phyloP scores from a whole-genome alignment of 176 grass and related monocot species.

The Chrysopogon serrulatus region DNA sequence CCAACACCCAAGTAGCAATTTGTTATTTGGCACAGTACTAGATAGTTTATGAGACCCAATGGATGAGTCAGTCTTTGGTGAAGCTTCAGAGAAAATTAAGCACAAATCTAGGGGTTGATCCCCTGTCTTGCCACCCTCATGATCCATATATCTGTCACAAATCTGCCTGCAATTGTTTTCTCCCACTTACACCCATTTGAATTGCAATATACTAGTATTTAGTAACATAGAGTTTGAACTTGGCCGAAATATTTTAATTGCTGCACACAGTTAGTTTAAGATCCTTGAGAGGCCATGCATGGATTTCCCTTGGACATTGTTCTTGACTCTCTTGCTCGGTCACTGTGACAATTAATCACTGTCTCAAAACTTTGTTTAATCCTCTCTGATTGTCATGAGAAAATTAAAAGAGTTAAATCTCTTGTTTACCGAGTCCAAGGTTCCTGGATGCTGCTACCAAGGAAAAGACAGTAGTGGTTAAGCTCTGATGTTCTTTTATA shows the following conservation, averaged over 20 bases:
- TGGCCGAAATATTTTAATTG: neutral
- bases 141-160: constrained; percentile 25
- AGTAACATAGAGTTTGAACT: constrained; percentile 12
- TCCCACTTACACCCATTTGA: neutral
- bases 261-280: constrained; percentile 6
- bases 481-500: constrained; percentile 10
- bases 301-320: constrained; percentile 9
- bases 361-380: neutral
- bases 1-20: neutral
- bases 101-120: constrained; percentile 27
- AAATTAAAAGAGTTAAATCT: neutral
- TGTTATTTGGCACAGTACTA: neutral
- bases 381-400: constrained; percentile 18
- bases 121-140: constrained; percentile 23
- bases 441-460: constrained; percentile 36
- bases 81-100: constrained; percentile 38
- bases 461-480: constrained; percentile 44
- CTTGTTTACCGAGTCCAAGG: constrained; percentile 41
- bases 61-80: constrained; percentile 1
- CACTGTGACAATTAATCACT: neutral
- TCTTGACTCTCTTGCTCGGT: constrained; percentile 7
- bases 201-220: neutral
- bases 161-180: neutral
- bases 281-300: constrained; percentile 13
- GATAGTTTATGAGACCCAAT: constrained; percentile 21